These are phyloP conservation scores for Coemansia sp. DNA, from an alignment of 192 early-diverging fungal genomes.

Conservation along the genomic window DNA sequence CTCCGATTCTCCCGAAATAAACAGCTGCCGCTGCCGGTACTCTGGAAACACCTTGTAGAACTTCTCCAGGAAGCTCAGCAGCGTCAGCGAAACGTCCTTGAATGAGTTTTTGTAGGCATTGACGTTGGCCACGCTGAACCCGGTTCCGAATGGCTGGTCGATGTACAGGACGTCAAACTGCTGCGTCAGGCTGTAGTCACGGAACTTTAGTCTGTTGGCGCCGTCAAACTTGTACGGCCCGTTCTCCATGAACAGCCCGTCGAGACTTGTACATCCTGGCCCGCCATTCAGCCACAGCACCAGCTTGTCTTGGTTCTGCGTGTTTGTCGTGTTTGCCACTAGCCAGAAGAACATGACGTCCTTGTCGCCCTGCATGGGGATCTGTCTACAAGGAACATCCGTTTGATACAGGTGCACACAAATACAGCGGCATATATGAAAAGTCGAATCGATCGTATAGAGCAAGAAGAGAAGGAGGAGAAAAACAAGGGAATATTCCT, in stretches of 20 bases:
- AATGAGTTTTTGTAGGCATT: slow-evolving; percentile 26
- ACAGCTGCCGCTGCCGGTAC: slow-evolving; percentile 54
- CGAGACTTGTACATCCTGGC: slow-evolving; percentile 62
- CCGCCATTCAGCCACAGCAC: slow-evolving; percentile 71
- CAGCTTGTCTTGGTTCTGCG: slow-evolving; percentile 49
- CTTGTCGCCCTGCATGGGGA: slow-evolving; percentile 37
- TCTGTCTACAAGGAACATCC: slow-evolving; percentile 36
- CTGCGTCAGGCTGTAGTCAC: slow-evolving; percentile 44
- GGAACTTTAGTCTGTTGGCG: slow-evolving; percentile 29
- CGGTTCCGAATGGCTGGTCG: slow-evolving; percentile 71
- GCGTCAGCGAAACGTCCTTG: slow-evolving; percentile 41
- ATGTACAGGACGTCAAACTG: slow-evolving; percentile 57
- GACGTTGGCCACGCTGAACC: slow-evolving; percentile 43
- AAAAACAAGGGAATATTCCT: neutral
- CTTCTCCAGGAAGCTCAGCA: slow-evolving; percentile 58
- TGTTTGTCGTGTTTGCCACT: slow-evolving; percentile 51
- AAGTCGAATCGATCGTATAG: neutral
- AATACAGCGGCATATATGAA: neutral
- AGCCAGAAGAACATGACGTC: slow-evolving; percentile 58
- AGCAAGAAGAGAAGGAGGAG: neutral
- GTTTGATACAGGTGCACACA: neutral
- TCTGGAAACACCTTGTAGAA: slow-evolving; percentile 64
- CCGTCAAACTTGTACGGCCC: slow-evolving; percentile 58
- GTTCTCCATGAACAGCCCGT: slow-evolving; percentile 70
- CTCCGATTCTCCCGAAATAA: slow-evolving; percentile 72